Percentiles rank a stretch among this genome's conserved stretches.
Evolutionary conservation across 164 flowering plant genomes (phyloP).

Genomic region (Stephania cephalantha): DNA sequence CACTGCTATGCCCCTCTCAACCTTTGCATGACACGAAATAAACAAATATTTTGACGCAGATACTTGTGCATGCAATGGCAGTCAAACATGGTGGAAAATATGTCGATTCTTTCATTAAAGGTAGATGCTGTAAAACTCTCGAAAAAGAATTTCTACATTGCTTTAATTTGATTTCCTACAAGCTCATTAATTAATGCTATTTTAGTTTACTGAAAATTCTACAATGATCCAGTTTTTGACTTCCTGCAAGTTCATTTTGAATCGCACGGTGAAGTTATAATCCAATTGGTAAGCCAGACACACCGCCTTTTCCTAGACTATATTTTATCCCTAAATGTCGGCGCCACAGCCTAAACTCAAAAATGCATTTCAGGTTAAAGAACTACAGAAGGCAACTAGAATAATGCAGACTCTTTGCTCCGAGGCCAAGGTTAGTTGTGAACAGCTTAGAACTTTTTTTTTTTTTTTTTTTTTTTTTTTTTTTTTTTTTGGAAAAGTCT

Average conservation of each 20-base stretch:
- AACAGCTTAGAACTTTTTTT: neutral
- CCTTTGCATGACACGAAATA: neutral
- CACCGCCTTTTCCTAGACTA: constrained; percentile 2
- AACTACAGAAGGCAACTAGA: constrained; percentile 88
- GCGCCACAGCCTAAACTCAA: neutral
- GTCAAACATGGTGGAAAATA: constrained; percentile 81
- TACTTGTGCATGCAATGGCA: constrained; percentile 62
- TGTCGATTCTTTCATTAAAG: constrained; percentile 75
- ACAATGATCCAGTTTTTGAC: constrained; percentile 53
- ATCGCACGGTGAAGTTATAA: constrained; percentile 42
- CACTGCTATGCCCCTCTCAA: neutral
- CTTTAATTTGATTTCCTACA: neutral
- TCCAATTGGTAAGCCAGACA: constrained; percentile 45
- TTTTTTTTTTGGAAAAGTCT: neutral
- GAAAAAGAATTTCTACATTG: too few species aligned
- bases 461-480: neutral
- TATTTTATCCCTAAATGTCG: neutral
- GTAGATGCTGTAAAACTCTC: constrained; percentile 20
- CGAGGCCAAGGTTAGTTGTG: constrained; percentile 70
- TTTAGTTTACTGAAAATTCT: constrained; percentile 17
- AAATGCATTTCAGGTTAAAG: constrained; percentile 44
- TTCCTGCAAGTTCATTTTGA: constrained; percentile 55
- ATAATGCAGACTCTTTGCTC: constrained; percentile 80
- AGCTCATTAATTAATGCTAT: neutral
- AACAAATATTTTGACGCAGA: constrained; percentile 28